Conservation (phyloP, 2,329 filamentous ascomycete genomes). For the Hypoxylon sp. region DNA sequence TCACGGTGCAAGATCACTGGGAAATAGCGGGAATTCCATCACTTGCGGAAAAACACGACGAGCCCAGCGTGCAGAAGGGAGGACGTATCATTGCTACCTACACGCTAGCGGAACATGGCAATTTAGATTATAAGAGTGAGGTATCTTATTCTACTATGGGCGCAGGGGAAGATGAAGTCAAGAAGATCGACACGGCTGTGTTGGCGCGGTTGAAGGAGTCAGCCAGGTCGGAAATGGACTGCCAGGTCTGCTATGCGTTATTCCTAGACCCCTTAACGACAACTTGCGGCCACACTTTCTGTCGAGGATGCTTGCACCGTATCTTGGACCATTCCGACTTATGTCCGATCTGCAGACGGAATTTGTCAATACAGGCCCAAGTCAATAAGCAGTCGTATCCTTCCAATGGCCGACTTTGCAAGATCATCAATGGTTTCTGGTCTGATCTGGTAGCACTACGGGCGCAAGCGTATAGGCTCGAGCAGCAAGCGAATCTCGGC, state of each 20-base stretch:
- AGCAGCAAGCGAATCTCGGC: constrained; percentile 64
- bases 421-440: constrained; percentile 74
- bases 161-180: constrained; percentile 41
- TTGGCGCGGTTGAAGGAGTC: constrained; percentile 68
- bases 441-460: constrained; percentile 69
- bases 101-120: constrained; percentile 59
- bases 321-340: constrained; percentile 79
- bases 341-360: constrained; percentile 82
- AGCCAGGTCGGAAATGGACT: constrained; percentile 78
- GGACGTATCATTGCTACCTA: constrained; percentile 73
- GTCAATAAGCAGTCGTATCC: constrained; percentile 54
- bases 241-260: constrained; percentile 85
- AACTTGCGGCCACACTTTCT: constrained; percentile 89
- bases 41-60: constrained; percentile 48
- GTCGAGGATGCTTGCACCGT: constrained; percentile 78
- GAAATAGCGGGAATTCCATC: constrained; percentile 53
- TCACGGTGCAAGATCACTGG: constrained; percentile 52
- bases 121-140: constrained; percentile 47
- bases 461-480: constrained; percentile 61
- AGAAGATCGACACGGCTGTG: constrained; percentile 56
- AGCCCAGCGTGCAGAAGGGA: constrained; percentile 56
- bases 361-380: constrained; percentile 60
- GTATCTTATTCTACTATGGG: constrained; percentile 44
- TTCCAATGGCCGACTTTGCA: constrained; percentile 69
- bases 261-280: constrained; percentile 86